Percentiles rank a stretch among this genome's conserved stretches.
Conservation (phyloP, 495 filamentous ascomycete genomes). For the Extremus antarcticus region DNA sequence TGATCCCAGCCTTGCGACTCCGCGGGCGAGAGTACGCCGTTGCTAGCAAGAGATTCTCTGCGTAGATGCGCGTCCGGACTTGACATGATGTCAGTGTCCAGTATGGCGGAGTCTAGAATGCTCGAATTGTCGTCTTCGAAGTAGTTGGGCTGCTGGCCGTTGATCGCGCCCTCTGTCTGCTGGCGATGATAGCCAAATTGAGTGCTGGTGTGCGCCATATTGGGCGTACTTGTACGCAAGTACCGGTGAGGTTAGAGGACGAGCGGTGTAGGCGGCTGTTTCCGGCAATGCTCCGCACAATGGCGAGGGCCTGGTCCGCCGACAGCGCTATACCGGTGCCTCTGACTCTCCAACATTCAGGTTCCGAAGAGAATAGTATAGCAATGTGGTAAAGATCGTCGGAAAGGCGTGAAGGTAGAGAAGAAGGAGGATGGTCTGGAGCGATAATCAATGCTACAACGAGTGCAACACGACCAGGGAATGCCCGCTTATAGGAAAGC, state of each 20-base stretch:
- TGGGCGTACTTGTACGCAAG: constrained; percentile 26
- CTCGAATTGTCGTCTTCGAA: constrained; percentile 29
- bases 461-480: constrained; percentile 4
- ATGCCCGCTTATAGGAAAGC: constrained; percentile 8
- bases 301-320: background rate
- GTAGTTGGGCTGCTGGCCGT: constrained; percentile 21
- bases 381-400: background rate
- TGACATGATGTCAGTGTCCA: constrained; percentile 26
- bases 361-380: background rate
- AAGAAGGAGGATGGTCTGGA: constrained; percentile 6
- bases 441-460: constrained; percentile 11
- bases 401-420: background rate
- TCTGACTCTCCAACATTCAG: constrained; percentile 3
- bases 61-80: constrained; percentile 19
- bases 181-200: constrained; percentile 24
- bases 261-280: constrained; percentile 29
- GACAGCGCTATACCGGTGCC: background rate
- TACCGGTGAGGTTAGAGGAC: constrained; percentile 26
- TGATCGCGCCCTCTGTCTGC: constrained; percentile 6
- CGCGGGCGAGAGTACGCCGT: constrained; percentile 15
- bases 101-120: constrained; percentile 28
- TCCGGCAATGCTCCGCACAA: constrained; percentile 14
- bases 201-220: constrained; percentile 16
- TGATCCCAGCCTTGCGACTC: constrained; percentile 25
- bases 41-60: constrained; percentile 21